Conservation (phyloP, 208 protist species). For the Giardia muris region DNA sequence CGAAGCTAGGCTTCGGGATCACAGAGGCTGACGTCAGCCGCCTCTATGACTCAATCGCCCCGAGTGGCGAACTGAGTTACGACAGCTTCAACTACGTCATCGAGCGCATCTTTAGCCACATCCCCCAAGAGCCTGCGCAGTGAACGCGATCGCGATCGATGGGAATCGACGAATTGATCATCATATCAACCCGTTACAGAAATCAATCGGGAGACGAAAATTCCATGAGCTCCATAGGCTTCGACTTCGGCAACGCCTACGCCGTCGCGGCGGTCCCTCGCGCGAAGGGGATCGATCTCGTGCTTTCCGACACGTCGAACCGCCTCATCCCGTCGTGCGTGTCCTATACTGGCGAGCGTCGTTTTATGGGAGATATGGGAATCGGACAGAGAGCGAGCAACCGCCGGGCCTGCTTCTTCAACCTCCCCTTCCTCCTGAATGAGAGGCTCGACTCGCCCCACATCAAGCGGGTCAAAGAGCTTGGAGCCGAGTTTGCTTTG, state of each 20-base stretch:
- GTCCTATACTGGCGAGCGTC: slow-evolving; percentile 3
- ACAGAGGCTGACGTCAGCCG: neutral
- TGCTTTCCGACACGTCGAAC: slow-evolving; percentile 18
- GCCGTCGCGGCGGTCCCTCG: slow-evolving; percentile 5
- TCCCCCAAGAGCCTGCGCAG: neutral
- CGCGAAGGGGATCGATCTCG: slow-evolving; percentile 14
- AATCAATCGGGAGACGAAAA: neutral
- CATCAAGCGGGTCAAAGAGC: neutral
- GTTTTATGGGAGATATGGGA: slow-evolving; percentile 8
- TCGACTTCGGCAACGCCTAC: slow-evolving; percentile 21
- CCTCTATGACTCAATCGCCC: neutral
- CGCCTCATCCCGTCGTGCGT: neutral
- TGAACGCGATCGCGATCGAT: neutral
- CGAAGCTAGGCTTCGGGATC: neutral
- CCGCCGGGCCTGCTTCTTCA: neutral
- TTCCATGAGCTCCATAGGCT: neutral
- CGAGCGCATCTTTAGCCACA: neutral
- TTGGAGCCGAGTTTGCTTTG: neutral
- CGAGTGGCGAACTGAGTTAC: neutral
- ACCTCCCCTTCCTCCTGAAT: slow-evolving; percentile 9
- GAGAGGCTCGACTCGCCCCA: neutral
- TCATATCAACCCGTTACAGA: too few species aligned
- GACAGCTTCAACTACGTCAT: neutral
- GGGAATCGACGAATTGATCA: too few species aligned
- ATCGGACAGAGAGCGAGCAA: neutral